Evolutionary conservation across 2,329 filamentous ascomycete species (phyloP), one percentile per base, ranked within the genome.

Genomic region (Dothideomycetes sp.): DNA sequence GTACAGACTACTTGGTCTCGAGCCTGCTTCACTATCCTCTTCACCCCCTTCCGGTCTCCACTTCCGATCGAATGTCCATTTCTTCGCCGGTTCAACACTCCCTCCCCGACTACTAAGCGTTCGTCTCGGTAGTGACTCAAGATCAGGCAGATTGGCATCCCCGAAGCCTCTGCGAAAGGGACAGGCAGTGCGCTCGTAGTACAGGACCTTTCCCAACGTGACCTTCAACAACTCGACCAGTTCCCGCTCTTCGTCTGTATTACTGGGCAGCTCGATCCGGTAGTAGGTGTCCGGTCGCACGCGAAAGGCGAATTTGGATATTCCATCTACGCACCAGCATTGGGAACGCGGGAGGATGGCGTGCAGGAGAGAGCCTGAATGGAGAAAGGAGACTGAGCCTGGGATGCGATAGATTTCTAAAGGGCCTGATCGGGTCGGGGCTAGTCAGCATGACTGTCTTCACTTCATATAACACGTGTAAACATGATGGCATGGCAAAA

Each of bases 301-400:
- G 48, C 88, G 82, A 43, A 95, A 65, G n/a, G 94, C 82, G 50
- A 94, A 94, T 50, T 80, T 86, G 31, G 81, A 81, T 41, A 79
- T 73, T 42, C 85, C 82, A 57, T 93, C 84, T 22, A 95, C 82
- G 57, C 84, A 93, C 88, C 88, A 95, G 56, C 84, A 93, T 60
- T 94, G 87, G 43, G 86, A 93, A 58, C 85, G 85, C 17, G 84
- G 85, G 38, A 95, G 65, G 46, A 95, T 91, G 9, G 88, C 83
- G 52, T 91, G 84, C 14, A 94, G 71, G 12, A 88, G 80, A 40
- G 77, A 78, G 44, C 84, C 84, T 47, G 86, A 94, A 59, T 83
- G 89, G 8, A 95, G 70, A 53, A 94, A 95, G 10, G 85, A 84
- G 12, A 91, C 84, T 8, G 85, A 85, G 15, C 85, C 84, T 5